Evolutionary conservation across 2,329 filamentous ascomycete species (phyloP).

Genomic region (Cordyceps cicadae): DNA sequence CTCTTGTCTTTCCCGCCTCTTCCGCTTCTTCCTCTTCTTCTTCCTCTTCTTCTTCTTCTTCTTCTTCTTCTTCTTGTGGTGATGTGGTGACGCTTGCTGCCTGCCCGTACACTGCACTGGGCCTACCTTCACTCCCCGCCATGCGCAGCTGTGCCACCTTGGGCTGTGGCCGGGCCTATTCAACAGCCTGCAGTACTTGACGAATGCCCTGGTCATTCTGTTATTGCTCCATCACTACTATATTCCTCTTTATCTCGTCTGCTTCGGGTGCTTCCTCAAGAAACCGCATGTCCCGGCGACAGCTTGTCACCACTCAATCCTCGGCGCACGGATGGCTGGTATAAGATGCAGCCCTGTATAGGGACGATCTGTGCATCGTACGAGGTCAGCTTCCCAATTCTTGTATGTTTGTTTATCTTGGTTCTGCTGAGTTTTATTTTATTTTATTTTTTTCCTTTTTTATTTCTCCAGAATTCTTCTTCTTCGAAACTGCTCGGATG

Average conservation of each 20-base stretch:
- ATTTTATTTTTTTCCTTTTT: background rate
- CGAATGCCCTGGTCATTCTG: background rate
- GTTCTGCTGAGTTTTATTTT: background rate
- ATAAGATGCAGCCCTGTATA: background rate
- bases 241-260: too few relatives aligned
- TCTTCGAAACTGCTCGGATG: background rate
- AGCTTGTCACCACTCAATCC: background rate
- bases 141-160: background rate
- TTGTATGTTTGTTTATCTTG: background rate
- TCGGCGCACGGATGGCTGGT: background rate
- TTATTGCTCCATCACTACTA: too few relatives aligned
- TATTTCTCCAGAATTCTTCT: too few relatives aligned
- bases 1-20: too few relatives aligned
- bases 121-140: background rate
- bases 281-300: background rate
- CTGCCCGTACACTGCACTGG: too few relatives aligned
- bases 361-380: background rate
- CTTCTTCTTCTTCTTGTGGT: too few relatives aligned
- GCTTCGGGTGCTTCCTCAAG: background rate
- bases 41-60: too few relatives aligned
- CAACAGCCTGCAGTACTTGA: background rate
- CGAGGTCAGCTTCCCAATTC: background rate
- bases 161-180: background rate
- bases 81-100: too few relatives aligned
- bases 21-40: too few relatives aligned